A percentile compares a stretch with the other conserved stretches of the same genome.
phyloP scores from a whole-genome alignment of 345 rosid genomes.

The Populus simonii region DNA sequence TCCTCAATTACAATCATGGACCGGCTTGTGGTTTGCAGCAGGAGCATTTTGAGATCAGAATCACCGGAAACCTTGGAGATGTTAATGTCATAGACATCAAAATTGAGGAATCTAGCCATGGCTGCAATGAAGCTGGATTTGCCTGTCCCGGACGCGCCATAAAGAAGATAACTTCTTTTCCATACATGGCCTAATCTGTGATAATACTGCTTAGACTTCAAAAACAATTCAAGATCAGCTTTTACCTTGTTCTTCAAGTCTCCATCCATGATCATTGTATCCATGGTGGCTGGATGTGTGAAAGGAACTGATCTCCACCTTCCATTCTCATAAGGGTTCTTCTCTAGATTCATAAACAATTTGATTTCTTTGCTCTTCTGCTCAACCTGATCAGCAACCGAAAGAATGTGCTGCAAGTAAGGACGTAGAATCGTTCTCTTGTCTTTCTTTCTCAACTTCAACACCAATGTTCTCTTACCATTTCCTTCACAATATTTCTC shows the following conservation, averaged over 20 bases:
- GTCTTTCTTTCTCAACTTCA: slow-evolving; percentile 24
- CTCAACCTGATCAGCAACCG: slow-evolving; percentile 12
- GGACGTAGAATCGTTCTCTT: slow-evolving; percentile 18
- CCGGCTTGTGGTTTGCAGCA: slow-evolving; percentile 20
- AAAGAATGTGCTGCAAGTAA: slow-evolving; percentile 27
- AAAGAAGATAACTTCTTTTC: slow-evolving; percentile 28
- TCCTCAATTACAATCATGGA: slow-evolving; percentile 26
- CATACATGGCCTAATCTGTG: slow-evolving; percentile 24
- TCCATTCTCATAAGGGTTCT: neutral
- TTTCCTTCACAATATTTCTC: neutral
- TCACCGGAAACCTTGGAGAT: slow-evolving; percentile 9
- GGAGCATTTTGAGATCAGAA: slow-evolving; percentile 20
- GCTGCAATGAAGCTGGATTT: slow-evolving; percentile 31
- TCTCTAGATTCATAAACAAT: slow-evolving; percentile 11
- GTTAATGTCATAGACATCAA: slow-evolving; percentile 27
- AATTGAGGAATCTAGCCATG: slow-evolving; percentile 22
- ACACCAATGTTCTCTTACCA: neutral
- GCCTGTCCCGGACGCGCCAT: slow-evolving; percentile 27
- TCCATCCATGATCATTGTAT: slow-evolving; percentile 23
- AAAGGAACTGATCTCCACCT: slow-evolving; percentile 23
- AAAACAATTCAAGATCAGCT: slow-evolving; percentile 25
- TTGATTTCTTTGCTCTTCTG: slow-evolving; percentile 22
- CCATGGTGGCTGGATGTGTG: slow-evolving; percentile 31
- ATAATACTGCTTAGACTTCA: slow-evolving; percentile 27
- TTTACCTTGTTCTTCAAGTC: slow-evolving; percentile 24